These are phyloP conservation scores for Pyrus hybrid DNA, from an alignment of 331 rosid genomes.

Conservation along the genomic window DNA sequence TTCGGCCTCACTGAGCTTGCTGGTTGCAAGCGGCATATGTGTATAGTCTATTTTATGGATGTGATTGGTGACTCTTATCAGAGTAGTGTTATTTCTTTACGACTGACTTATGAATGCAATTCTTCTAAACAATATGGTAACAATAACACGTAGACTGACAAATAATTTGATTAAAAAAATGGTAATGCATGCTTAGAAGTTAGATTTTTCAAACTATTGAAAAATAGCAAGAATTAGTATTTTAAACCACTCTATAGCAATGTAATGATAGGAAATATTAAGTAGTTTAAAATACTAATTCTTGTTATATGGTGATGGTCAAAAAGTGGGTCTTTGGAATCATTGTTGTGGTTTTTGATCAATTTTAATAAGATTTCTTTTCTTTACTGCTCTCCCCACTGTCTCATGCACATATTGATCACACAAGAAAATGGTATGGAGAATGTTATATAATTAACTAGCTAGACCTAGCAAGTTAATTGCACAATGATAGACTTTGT, in stretches of 20 bases:
- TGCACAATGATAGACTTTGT: not conserved
- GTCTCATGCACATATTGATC: not conserved
- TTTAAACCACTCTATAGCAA: not conserved
- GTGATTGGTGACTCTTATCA: not conserved
- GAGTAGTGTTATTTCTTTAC: not conserved
- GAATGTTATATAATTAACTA: not conserved
- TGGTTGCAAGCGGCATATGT: not conserved
- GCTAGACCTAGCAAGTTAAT: not conserved
- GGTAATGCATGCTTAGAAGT: not conserved
- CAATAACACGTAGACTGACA: too few species aligned
- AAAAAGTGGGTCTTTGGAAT: constrained; percentile 60
- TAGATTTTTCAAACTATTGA: not conserved
- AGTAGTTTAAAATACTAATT: constrained; percentile 2
- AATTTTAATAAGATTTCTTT: constrained; percentile 34
- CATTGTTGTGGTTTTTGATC: constrained; percentile 44
- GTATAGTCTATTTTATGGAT: not conserved
- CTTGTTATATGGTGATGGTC: constrained; percentile 45
- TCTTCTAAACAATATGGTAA: not conserved
- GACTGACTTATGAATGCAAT: not conserved
- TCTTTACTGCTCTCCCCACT: constrained; percentile 46
- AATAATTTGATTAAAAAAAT: too few species aligned
- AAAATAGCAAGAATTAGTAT: too few species aligned
- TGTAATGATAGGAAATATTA: constrained; percentile 19
- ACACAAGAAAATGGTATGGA: not conserved
- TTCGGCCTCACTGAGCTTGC: not conserved